Conservation (phyloP, 73 alveolate genomes). For the Uronychia setigera region DNA sequence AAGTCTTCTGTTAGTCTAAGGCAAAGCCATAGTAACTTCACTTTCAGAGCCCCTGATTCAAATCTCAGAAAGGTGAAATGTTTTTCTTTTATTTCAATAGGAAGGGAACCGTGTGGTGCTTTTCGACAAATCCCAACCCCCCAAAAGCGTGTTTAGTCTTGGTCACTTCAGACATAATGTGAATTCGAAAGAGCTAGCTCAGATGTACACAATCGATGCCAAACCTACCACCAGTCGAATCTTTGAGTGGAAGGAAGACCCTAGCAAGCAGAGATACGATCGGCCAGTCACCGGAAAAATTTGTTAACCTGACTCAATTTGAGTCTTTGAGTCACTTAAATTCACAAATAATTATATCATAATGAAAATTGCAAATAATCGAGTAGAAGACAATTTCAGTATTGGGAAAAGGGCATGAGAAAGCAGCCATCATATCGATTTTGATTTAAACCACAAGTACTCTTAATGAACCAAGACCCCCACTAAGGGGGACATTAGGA, state of each 20-base stretch:
- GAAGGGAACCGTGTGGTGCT: constrained; percentile 59
- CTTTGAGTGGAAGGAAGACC: constrained; percentile 56
- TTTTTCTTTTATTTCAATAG: background rate
- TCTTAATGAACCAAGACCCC: too few species aligned
- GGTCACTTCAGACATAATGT: constrained; percentile 78
- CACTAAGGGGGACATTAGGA: too few species aligned
- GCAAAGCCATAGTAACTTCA: background rate
- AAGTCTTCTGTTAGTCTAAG: background rate
- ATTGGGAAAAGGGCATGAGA: too few species aligned
- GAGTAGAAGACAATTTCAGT: too few species aligned
- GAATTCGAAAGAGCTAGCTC: constrained; percentile 38
- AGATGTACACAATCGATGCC: constrained; percentile 7
- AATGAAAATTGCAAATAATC: too few species aligned
- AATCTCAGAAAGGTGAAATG: background rate
- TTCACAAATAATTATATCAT: too few species aligned
- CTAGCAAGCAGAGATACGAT: constrained; percentile 35
- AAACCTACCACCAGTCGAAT: constrained; percentile 13
- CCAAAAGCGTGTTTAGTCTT: constrained; percentile 44
- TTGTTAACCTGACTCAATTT: constrained; percentile 11
- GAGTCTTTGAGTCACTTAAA: too few species aligned
- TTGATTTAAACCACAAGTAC: too few species aligned
- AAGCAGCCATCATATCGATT: too few species aligned
- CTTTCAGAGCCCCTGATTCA: background rate
- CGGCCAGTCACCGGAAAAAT: constrained; percentile 49
- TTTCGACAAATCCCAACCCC: constrained; percentile 49